Base-by-base conservation (phyloP, 768 basidiomycete species). In the Mycena metata region DNA sequence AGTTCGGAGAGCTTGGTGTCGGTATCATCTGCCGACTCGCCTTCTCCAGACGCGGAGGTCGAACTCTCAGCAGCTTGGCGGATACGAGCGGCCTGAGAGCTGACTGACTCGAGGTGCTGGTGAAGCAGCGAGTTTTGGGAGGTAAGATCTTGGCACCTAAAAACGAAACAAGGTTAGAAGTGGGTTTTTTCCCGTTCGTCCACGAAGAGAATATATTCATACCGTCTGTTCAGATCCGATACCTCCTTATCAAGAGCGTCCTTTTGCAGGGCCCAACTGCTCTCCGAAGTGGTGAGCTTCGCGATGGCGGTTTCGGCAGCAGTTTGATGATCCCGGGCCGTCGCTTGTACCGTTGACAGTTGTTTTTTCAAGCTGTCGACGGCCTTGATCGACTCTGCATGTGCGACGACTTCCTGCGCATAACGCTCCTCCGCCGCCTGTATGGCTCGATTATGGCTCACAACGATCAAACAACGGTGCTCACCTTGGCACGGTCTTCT, bases 41-140 rank as follows among this genome's bases (percentile, higher is more conserved):
- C 81, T 49, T 88, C 89, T 6, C 76, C 83, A 16, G 81, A 67
- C 16, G 79, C 69, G 23, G 78, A 78, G 1, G 83, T 70, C 2
- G 86, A 83, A 0, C 89, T 83, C 69, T 89, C 86, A 2, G 90
- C 90, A 2, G 90, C 90, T 71, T 89, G 86, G 60, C 89, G 85
- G 60, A 96, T 95, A n/a, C 90, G 89, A 16, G 91, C 83, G 2
- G 95, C 95, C 74, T 96, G 93, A 0, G 89, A 86, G 69, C 89
- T 95, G 71, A 96, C 91, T 17, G 89, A 90, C 73, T 96, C 95
- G 8, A 96, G 87, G 73, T 96, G 95, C 71, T 91, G 87, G 74
- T 95, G 94, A 15, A 96, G 84, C 12, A 92, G 83, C 0, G 84
- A 76, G 74, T 96, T 96, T 75, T 96, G 95, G 35, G 89, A 82